phyloP scores from a whole-genome alignment of 495 filamentous ascomycete species.

The Copromyces sp. region DNA sequence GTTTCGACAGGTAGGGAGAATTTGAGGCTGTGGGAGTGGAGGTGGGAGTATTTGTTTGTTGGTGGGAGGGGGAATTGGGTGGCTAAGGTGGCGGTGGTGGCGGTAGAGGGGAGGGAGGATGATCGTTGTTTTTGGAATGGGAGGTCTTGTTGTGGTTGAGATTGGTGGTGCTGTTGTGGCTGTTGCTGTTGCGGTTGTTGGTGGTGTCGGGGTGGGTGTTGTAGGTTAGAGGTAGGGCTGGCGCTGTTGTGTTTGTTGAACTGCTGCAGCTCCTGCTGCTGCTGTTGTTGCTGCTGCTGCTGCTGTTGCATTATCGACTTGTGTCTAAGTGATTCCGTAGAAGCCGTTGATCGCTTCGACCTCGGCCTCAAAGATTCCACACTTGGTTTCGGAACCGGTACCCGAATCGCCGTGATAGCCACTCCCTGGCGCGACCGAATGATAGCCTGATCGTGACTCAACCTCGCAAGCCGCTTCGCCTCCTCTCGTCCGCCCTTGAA shows the following conservation, averaged over 20 bases:
- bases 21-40: neutral
- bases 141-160: neutral
- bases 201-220: neutral
- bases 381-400: slow-evolving; percentile 8
- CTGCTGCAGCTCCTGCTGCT: neutral
- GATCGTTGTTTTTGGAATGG: neutral
- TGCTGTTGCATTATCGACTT: slow-evolving; percentile 1
- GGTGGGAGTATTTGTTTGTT: neutral
- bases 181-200: neutral
- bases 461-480: slow-evolving; percentile 27
- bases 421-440: slow-evolving; percentile 23
- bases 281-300: slow-evolving; percentile 5
- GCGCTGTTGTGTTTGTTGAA: neutral
- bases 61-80: neutral
- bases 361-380: neutral
- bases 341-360: neutral
- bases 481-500: slow-evolving; percentile 33
- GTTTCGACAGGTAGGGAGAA: neutral
- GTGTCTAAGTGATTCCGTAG: slow-evolving; percentile 3
- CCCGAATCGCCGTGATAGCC: neutral
- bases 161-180: neutral
- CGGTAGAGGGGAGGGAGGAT: neutral
- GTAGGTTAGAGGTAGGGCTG: neutral
- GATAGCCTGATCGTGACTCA: slow-evolving; percentile 34
- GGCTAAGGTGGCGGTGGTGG: neutral